These are phyloP conservation scores for Linum trigynum DNA, from an alignment of 345 rosid species.

Conservation along the genomic window DNA sequence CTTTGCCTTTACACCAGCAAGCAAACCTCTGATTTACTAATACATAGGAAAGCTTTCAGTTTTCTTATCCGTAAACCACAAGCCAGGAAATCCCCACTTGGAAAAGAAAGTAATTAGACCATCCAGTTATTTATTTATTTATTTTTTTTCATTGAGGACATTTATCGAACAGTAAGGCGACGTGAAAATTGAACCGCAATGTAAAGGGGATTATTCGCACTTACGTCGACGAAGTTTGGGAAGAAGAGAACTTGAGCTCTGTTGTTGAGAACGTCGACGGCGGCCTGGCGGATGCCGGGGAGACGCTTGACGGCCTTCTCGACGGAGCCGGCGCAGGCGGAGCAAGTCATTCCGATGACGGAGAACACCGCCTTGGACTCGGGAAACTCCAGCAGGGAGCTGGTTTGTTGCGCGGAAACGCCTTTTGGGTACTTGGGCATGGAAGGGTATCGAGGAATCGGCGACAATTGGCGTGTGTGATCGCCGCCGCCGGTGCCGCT, in stretches of 20 bases:
- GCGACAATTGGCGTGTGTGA: slow-evolving; percentile 14
- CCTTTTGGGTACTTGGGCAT: slow-evolving; percentile 62
- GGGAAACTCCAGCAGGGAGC: slow-evolving; percentile 16
- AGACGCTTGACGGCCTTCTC: slow-evolving; percentile 87
- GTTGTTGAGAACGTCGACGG: slow-evolving; percentile 60
- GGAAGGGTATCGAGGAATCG: slow-evolving; percentile 51
- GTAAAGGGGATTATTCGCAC: slow-evolving; percentile 7
- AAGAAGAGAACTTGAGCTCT: slow-evolving; percentile 61
- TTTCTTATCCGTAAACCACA: neutral
- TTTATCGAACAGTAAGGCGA: neutral
- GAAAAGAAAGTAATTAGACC: no score
- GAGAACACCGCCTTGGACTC: slow-evolving; percentile 47
- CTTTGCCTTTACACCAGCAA: no score
- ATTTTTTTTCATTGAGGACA: neutral
- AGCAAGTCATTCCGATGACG: slow-evolving; percentile 77
- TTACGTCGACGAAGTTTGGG: slow-evolving; percentile 50
- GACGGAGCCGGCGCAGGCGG: slow-evolving; percentile 90
- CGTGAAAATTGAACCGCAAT: neutral
- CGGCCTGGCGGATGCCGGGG: slow-evolving; percentile 69
- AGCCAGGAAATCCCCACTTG: neutral
- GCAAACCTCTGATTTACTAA: neutral
- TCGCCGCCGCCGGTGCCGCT: slow-evolving; percentile 32
- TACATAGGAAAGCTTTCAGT: neutral
- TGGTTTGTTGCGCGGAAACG: slow-evolving; percentile 23
- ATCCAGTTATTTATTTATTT: no score